Evolutionary conservation across 2,329 filamentous ascomycete species (phyloP).

Genomic region (Arachnomyces sp.): DNA sequence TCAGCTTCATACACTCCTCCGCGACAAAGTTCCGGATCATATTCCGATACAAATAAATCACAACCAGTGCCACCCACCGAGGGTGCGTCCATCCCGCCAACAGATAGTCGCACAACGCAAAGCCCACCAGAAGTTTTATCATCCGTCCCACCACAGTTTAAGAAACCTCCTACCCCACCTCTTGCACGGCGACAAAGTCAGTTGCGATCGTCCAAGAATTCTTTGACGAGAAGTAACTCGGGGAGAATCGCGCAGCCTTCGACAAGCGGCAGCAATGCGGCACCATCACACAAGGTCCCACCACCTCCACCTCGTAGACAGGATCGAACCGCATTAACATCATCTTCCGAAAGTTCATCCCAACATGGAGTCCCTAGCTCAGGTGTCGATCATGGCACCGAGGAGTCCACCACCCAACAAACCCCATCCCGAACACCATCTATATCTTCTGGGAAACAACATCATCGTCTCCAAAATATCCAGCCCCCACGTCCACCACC

Average conservation of each 20-base stretch:
- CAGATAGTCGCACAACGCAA: neutral
- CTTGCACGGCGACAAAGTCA: constrained; percentile 42
- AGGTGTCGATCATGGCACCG: neutral
- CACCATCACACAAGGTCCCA: constrained; percentile 33
- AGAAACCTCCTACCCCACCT: constrained; percentile 41
- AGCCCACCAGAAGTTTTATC: neutral
- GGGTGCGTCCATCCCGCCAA: constrained; percentile 15
- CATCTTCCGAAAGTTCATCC: constrained; percentile 11
- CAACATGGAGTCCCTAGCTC: neutral
- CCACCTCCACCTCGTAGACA: constrained; percentile 46
- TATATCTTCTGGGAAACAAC: constrained; percentile 17
- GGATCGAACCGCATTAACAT: constrained; percentile 4
- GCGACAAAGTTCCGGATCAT: constrained; percentile 19
- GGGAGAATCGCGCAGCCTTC: constrained; percentile 31
- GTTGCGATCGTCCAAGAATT: constrained; percentile 29
- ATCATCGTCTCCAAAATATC: constrained; percentile 13
- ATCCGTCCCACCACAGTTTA: constrained; percentile 23
- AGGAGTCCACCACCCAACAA: constrained; percentile 1
- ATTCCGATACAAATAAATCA: constrained; percentile 54
- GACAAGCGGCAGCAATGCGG: constrained; percentile 37
- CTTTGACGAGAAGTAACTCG: constrained; percentile 24
- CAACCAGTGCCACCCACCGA: constrained; percentile 48
- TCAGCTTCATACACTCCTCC: constrained; percentile 14
- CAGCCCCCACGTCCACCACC: constrained; percentile 39
- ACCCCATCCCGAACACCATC: constrained; percentile 19